A percentile compares a stretch with the other conserved stretches of the same genome.
phyloP scores from a whole-genome alignment of 345 rosid genomes.

The Gossypium anomalum region DNA sequence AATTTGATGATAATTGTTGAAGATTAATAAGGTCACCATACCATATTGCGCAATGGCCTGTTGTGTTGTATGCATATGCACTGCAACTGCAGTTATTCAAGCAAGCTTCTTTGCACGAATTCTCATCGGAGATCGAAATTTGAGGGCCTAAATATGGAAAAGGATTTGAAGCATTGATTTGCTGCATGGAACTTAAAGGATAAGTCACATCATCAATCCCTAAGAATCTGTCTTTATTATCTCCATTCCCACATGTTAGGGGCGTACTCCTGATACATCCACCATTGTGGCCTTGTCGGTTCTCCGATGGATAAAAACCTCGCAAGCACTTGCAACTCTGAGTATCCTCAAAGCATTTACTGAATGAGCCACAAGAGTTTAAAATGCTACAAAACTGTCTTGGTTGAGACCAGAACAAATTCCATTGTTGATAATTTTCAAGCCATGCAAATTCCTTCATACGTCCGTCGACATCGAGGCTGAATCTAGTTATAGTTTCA shows the following conservation, averaged over 20 bases:
- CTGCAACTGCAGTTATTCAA: constrained; percentile 18
- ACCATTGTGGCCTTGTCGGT: constrained; percentile 29
- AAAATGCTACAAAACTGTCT: background rate
- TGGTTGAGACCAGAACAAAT: constrained; percentile 13
- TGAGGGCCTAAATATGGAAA: background rate
- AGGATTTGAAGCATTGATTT: background rate
- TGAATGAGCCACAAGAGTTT: constrained; percentile 13
- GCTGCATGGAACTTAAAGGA: background rate
- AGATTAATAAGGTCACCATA: background rate
- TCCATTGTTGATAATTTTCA: background rate
- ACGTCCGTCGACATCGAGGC: background rate
- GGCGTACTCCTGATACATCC: constrained; percentile 32
- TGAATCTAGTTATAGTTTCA: background rate
- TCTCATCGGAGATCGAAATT: background rate
- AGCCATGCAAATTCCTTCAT: background rate
- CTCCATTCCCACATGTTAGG: constrained; percentile 24
- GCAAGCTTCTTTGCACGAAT: constrained; percentile 10
- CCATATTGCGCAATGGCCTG: constrained; percentile 11
- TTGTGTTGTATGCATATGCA: constrained; percentile 16
- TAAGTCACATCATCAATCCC: background rate
- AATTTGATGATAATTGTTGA: background rate
- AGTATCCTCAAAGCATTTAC: constrained; percentile 21
- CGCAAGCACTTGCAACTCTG: constrained; percentile 36
- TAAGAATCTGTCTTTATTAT: constrained; percentile 13
- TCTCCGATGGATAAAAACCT: constrained; percentile 32